Percentiles rank a stretch among this genome's conserved stretches.
phyloP scores from a whole-genome alignment of 129 eudicot species.

The Daucus carota region DH1_v3.0 NC_030388.2:22731501-22732000 shows the following conservation, averaged over 20 bases:
- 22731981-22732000: background rate
- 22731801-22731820: background rate
- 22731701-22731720: slow-evolving; percentile 70
- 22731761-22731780: slow-evolving; percentile 59
- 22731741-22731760: slow-evolving; percentile 70
- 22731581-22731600: slow-evolving; percentile 65
- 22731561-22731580: slow-evolving; percentile 78
- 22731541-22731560: slow-evolving; percentile 76
- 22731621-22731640: slow-evolving; percentile 63
- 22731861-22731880: background rate
- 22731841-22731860: background rate
- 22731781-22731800: background rate
- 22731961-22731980: background rate
- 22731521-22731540: slow-evolving; percentile 99
- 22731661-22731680: slow-evolving; percentile 93
- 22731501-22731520: slow-evolving; percentile 67
- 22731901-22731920: background rate
- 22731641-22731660: slow-evolving; percentile 55
- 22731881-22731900: too few species aligned
- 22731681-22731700: slow-evolving; percentile 84
- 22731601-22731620: slow-evolving; percentile 66
- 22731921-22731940: background rate
- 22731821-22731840: background rate
- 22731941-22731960: background rate
- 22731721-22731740: slow-evolving; percentile 29